Percentiles rank a stretch among this genome's conserved stretches.
phyloP scores from a whole-genome alignment of 2,329 filamentous ascomycete species.

The Capronia coronata region DNA sequence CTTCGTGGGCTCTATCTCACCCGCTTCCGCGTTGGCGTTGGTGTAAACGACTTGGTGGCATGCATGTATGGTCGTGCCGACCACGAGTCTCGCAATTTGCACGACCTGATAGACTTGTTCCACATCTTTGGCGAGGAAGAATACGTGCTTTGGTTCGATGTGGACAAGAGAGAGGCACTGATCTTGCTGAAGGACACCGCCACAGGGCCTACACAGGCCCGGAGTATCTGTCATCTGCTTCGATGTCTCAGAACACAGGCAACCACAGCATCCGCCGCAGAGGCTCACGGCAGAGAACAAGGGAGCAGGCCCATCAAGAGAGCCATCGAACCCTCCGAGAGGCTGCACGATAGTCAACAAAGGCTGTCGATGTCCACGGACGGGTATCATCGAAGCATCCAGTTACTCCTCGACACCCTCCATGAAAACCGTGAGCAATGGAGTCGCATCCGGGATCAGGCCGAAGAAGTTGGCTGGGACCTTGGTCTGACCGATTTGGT shows the following conservation, averaged over 20 bases:
- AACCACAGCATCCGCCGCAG: too few relatives aligned
- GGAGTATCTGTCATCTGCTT: conserved; percentile 56
- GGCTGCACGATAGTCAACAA: not conserved
- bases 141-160: conserved; percentile 58
- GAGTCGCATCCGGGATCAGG: conserved; percentile 10
- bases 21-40: conserved; percentile 13
- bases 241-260: too few relatives aligned
- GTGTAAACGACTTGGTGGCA: conserved; percentile 10
- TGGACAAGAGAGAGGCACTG: conserved; percentile 38
- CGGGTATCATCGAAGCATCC: not conserved
- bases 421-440: conserved; percentile 12
- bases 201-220: conserved; percentile 47
- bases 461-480: conserved; percentile 23
- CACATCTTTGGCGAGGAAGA: conserved; percentile 45
- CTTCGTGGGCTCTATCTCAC: not conserved
- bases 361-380: not conserved
- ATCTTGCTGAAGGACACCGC: conserved; percentile 60
- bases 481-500: conserved; percentile 20
- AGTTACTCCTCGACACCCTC: conserved; percentile 16
- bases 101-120: conserved; percentile 28
- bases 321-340: not conserved
- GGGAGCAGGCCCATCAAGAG: not conserved
- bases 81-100: not conserved
- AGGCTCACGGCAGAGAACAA: not conserved
- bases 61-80: conserved; percentile 3